phyloP scores from a whole-genome alignment of 192 early-diverging fungal genomes.

The Gamsiella multidivaricata region DNA sequence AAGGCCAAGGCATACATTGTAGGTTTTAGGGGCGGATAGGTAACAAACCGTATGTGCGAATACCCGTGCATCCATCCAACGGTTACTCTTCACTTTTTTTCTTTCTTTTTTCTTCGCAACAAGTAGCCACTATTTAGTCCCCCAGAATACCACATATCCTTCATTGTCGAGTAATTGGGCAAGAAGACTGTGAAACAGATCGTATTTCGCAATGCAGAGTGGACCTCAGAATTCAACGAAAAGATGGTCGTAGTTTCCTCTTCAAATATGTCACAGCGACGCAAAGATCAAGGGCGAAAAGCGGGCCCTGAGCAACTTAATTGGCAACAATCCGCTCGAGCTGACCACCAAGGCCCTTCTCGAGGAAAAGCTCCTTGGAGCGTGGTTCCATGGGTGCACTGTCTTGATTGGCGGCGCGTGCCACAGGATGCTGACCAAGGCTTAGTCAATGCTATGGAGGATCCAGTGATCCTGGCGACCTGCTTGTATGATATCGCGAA shows the following conservation, averaged over 20 bases:
- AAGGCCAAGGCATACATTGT: background rate
- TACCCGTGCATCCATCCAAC: background rate
- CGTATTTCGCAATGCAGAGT: slow-evolving; percentile 6
- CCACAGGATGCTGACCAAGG: slow-evolving; percentile 3
- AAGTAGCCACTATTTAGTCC: background rate
- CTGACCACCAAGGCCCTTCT: slow-evolving; percentile 7
- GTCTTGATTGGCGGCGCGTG: slow-evolving; percentile 13
- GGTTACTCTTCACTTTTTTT: background rate
- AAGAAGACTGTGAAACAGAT: background rate
- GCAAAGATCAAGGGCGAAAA: no score
- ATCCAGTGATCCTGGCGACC: background rate
- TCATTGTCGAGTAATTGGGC: background rate
- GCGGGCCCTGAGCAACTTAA: background rate
- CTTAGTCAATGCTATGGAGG: slow-evolving; percentile 3
- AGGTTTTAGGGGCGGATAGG: background rate
- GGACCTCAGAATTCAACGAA: slow-evolving; percentile 3
- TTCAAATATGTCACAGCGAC: no score
- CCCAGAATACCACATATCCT: background rate
- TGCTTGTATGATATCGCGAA: slow-evolving; percentile 8
- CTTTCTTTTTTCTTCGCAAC: background rate
- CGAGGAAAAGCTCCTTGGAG: slow-evolving; percentile 9
- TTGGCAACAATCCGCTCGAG: background rate
- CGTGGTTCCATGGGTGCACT: background rate
- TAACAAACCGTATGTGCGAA: background rate
- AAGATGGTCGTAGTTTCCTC: background rate